Conservation (phyloP, 805 yeast genomes). For the Brettanomyces bruxellensis region DNA sequence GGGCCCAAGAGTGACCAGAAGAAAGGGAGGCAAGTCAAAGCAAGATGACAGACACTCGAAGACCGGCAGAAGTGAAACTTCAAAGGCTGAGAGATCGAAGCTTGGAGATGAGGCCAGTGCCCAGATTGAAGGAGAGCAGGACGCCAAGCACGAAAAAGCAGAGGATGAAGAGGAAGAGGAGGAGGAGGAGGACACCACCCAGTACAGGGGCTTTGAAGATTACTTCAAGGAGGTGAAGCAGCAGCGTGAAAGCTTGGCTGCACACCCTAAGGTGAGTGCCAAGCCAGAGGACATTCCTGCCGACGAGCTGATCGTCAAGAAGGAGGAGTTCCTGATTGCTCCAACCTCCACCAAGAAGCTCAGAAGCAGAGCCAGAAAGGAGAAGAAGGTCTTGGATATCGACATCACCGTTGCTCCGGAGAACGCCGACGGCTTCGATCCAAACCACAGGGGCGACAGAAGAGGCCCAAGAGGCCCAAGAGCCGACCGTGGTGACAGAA, state of each 20-base stretch:
- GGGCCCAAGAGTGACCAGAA: slow-evolving; percentile 41
- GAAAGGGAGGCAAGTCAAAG: slow-evolving; percentile 38
- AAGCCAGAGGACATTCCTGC: slow-evolving; percentile 36
- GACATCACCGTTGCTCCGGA: slow-evolving; percentile 59
- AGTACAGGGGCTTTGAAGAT: slow-evolving; percentile 69
- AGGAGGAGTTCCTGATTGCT: slow-evolving; percentile 48
- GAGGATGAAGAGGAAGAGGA: slow-evolving; percentile 31
- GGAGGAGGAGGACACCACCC: slow-evolving; percentile 36
- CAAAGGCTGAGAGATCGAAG: slow-evolving; percentile 74
- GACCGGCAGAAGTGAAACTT: slow-evolving; percentile 75
- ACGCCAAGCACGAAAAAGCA: slow-evolving; percentile 40
- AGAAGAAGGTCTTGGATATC: slow-evolving; percentile 69
- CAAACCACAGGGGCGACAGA: slow-evolving; percentile 20
- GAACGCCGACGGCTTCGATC: slow-evolving; percentile 6
- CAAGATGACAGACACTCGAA: slow-evolving; percentile 80
- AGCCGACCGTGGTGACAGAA: slow-evolving; percentile 14
- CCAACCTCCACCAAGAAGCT: slow-evolving; percentile 58
- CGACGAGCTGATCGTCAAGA: slow-evolving; percentile 58
- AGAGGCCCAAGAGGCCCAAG: slow-evolving; percentile 11
- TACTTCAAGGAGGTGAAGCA: slow-evolving; percentile 65
- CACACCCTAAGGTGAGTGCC: slow-evolving; percentile 13
- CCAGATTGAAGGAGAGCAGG: slow-evolving; percentile 40
- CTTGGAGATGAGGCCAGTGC: slow-evolving; percentile 76
- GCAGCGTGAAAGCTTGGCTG: slow-evolving; percentile 32
- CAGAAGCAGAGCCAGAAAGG: slow-evolving; percentile 70